A percentile compares a stretch with the other conserved stretches of the same genome.
Conservation (phyloP, 2,329 filamentous ascomycete genomes). For the Septoria petroselini region DNA sequence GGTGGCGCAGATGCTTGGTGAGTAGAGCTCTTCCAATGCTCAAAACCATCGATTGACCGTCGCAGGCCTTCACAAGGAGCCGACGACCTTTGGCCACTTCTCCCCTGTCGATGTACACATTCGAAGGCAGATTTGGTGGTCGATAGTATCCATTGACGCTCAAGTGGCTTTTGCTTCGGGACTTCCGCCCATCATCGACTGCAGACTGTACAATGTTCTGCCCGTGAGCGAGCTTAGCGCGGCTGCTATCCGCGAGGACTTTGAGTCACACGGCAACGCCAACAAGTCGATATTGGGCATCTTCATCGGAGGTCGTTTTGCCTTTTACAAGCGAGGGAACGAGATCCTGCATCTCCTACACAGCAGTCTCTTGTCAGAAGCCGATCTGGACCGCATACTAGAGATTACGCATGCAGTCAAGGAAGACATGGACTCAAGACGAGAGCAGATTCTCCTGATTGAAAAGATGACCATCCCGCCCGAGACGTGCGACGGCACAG, state of each 20-base stretch:
- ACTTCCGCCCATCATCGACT: constrained; percentile 47
- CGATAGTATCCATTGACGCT: constrained; percentile 50
- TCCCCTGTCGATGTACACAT: constrained; percentile 46
- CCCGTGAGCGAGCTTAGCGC: constrained; percentile 40
- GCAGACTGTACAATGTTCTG: constrained; percentile 47
- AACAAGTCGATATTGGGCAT: constrained; percentile 27
- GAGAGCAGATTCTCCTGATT: constrained; percentile 20
- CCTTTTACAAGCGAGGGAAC: constrained; percentile 25
- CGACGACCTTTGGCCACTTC: constrained; percentile 46
- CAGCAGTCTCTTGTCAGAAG: constrained; percentile 21
- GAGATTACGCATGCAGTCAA: constrained; percentile 24
- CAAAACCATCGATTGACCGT: background rate
- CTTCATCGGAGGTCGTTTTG: constrained; percentile 26
- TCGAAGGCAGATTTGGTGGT: constrained; percentile 49
- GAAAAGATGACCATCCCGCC: constrained; percentile 16
- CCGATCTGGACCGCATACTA: constrained; percentile 23
- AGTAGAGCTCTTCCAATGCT: background rate
- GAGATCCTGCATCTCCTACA: constrained; percentile 27
- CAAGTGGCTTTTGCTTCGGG: constrained; percentile 51
- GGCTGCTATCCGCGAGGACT: constrained; percentile 43
- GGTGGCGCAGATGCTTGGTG: constrained; percentile 48
- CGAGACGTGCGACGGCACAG: constrained; percentile 21
- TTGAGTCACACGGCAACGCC: constrained; percentile 28
- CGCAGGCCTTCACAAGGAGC: constrained; percentile 46
- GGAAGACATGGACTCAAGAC: constrained; percentile 21